phyloP scores from a whole-genome alignment of 1,139 yeast species.

The Candida labiduridarum region DNA sequence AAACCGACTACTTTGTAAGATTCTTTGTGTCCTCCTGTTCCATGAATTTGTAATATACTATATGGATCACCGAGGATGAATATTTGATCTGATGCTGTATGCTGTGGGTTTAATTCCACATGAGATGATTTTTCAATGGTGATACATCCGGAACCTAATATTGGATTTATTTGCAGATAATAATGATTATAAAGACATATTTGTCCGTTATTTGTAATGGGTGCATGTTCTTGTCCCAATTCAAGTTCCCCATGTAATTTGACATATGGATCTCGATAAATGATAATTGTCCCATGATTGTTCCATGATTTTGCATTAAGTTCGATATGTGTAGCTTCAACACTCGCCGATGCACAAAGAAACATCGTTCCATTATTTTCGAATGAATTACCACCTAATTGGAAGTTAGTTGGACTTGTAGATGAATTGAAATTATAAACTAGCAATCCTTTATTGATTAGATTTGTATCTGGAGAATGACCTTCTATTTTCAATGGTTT shows the following conservation, averaged over 20 bases:
- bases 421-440: not conserved
- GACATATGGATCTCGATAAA: not conserved
- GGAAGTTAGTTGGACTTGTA: not conserved
- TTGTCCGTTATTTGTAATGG: not conserved
- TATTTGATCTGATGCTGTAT: not conserved
- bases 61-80: not conserved
- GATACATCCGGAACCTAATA: not conserved
- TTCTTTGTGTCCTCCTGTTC: not conserved
- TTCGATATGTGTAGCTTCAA: not conserved
- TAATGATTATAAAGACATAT: constrained; percentile 1
- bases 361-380: not conserved
- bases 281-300: not conserved
- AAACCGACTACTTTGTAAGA: not conserved
- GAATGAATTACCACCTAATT: not conserved
- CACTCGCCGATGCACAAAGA: not conserved
- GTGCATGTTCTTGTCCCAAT: not conserved
- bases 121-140: not conserved
- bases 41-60: not conserved
- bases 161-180: not conserved
- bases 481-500: not conserved
- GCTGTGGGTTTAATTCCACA: not conserved
- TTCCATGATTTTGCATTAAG: not conserved
- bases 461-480: not conserved
- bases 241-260: not conserved
- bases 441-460: not conserved